Base-by-base conservation (phyloP, 495 filamentous ascomycete species). In the Penicillium roqueforti region DNA sequence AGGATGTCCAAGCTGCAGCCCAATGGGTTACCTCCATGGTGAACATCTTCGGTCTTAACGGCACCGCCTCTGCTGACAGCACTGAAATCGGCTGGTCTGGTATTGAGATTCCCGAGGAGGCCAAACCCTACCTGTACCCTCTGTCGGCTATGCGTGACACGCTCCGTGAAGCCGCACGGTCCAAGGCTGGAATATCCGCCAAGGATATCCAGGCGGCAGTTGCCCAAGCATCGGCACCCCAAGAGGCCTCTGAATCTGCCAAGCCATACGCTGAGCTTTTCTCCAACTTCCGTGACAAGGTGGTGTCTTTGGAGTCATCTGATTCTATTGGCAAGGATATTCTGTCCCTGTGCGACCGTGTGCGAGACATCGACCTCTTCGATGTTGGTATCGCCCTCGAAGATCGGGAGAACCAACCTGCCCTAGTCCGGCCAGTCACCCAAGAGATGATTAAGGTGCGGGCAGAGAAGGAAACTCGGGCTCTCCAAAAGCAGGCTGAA, bases 381-480 rank as follows among this genome's bases (percentile, higher is more conserved):
- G 79, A 89, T 43, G 73, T 92, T 0, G 89, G 84, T 18, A 83
- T 97, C 20, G 91, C 93, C 56, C 84, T 97, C 9, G 92, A 97
- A 62, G 92, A 97, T 62, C 84, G 89, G 14, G 82, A 87, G 8
- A 76, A 76, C 32, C 77, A 79, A 54, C 85, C 87, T 0, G 89
- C 92, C 14, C 74, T 97, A 1, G 82, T 97, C 57, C 89, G 91
- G 49, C 91, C 89, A n/a, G 79, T 95, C 11, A 86, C 84, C 3
- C 76, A 76, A 2, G 85, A 87, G 46, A 77, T 96, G 29, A 74
- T 87, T 31, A 85, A 87, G n/a, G 83, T 84, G 1, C 80, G 86
- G 1, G 81, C 84, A 47, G 86, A 89, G 59, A 88, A 88, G 66
- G 81, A 80, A 22, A 77, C 38, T 58, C 60, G 60, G 32, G 70